These are phyloP conservation scores for Rubia balearica DNA, from an alignment of 305 asterid species.

Conservation along the genomic window DNA sequence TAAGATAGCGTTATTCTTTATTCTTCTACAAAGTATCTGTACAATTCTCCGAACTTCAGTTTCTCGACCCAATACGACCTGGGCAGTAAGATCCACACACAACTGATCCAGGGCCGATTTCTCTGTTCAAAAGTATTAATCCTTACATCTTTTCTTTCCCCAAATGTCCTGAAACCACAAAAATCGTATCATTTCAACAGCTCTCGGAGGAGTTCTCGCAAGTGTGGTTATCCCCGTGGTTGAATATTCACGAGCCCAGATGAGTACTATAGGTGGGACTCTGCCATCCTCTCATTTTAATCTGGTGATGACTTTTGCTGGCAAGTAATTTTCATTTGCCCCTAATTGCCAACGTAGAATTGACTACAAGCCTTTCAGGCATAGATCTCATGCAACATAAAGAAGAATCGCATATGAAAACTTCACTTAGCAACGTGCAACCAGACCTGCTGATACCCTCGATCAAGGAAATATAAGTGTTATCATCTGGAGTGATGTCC, in stretches of 20 bases:
- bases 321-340: conserved; percentile 64
- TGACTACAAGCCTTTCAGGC: neutral
- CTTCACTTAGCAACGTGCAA: neutral
- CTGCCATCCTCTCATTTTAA: conserved; percentile 94
- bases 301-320: conserved; percentile 77
- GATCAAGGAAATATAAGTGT: too few relatives aligned
- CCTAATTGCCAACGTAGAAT: conserved; percentile 34
- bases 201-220: conserved; percentile 38
- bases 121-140: conserved; percentile 36
- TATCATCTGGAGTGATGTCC: too few relatives aligned
- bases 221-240: conserved; percentile 42
- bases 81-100: conserved; percentile 8
- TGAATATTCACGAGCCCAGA: conserved; percentile 42
- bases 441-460: too few relatives aligned
- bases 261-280: conserved; percentile 57
- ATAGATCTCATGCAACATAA: neutral
- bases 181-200: conserved; percentile 34
- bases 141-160: conserved; percentile 11
- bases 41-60: too few relatives aligned
- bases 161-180: conserved; percentile 9
- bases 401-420: neutral
- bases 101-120: conserved; percentile 27
- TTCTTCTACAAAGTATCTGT: too few relatives aligned
- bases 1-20: too few relatives aligned
- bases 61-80: too few relatives aligned